phyloP scores from a whole-genome alignment of 2,329 filamentous ascomycete species.

The Gnomoniopsis smithogilvyi region DNA sequence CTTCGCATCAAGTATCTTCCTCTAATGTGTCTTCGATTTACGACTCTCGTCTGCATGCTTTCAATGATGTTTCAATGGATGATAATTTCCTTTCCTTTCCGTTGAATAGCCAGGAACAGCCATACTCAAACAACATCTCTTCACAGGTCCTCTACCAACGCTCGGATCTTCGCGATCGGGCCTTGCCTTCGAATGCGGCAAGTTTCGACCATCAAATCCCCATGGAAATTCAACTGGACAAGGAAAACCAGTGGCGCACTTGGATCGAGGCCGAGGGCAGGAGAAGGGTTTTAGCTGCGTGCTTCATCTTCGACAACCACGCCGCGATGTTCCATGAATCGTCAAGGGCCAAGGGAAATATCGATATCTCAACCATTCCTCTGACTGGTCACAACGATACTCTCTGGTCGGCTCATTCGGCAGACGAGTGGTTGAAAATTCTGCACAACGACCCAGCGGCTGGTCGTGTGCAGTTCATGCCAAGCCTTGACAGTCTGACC shows the following conservation, averaged over 20 bases:
- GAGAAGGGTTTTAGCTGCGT: constrained; percentile 52
- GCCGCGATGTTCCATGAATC: constrained; percentile 54
- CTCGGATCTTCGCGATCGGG: constrained; percentile 23
- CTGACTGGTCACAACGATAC: constrained; percentile 40
- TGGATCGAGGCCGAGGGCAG: constrained; percentile 53
- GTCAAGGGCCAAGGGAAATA: constrained; percentile 33
- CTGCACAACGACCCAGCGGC: constrained; percentile 25
- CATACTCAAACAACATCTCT: constrained; percentile 28
- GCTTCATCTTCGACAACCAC: constrained; percentile 56
- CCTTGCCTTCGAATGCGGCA: constrained; percentile 18
- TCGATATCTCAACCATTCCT: constrained; percentile 41
- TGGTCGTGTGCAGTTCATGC: constrained; percentile 26
- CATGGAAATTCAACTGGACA: constrained; percentile 18
- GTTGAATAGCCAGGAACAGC: constrained; percentile 19
- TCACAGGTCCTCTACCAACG: constrained; percentile 28
- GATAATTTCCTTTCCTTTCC: constrained; percentile 21
- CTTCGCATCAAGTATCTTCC: constrained; percentile 16
- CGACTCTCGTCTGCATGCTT: constrained; percentile 10
- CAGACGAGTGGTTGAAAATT: constrained; percentile 43
- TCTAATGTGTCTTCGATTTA: constrained; percentile 17
- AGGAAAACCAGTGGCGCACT: constrained; percentile 41
- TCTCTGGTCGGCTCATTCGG: constrained; percentile 47
- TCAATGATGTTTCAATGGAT: constrained; percentile 16
- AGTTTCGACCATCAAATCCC: constrained; percentile 22
- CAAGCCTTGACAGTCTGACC: constrained; percentile 32